Conservation (phyloP, 2,329 filamentous ascomycete species). For the Lecanicillium sp. region DNA sequence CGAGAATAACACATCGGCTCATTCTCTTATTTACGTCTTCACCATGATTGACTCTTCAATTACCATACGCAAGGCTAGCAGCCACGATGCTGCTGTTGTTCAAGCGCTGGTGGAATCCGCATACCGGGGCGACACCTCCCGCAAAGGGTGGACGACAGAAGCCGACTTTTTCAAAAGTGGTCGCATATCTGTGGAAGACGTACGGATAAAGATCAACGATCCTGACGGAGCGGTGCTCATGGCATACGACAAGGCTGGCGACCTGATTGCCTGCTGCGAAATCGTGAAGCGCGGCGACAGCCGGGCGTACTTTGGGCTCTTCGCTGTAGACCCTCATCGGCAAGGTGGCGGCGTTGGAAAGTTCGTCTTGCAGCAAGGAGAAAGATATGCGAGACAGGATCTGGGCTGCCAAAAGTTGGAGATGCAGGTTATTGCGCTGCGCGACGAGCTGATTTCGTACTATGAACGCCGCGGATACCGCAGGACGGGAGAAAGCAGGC, state of each 20-base stretch:
- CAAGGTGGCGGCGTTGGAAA: slow-evolving; percentile 38
- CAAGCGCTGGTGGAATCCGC: slow-evolving; percentile 33
- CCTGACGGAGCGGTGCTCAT: slow-evolving; percentile 29
- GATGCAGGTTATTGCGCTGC: slow-evolving; percentile 35
- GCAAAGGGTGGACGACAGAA: slow-evolving; percentile 39
- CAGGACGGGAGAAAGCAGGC: slow-evolving; percentile 27
- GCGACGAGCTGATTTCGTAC: slow-evolving; percentile 37
- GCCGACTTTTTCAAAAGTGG: slow-evolving; percentile 34
- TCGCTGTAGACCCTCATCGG: slow-evolving; percentile 34
- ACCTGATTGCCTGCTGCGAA: slow-evolving; percentile 37
- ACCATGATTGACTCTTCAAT: slow-evolving; percentile 14
- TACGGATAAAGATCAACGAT: slow-evolving; percentile 30
- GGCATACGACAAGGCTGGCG: slow-evolving; percentile 19
- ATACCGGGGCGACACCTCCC: slow-evolving; percentile 33
- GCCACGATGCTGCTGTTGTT: slow-evolving; percentile 22
- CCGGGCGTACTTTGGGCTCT: slow-evolving; percentile 37
- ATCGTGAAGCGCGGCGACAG: slow-evolving; percentile 20
- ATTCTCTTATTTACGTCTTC: too few relatives aligned
- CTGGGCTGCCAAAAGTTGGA: slow-evolving; percentile 29
- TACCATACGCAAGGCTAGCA: slow-evolving; percentile 26
- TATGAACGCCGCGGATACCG: slow-evolving; percentile 36
- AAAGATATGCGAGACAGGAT: slow-evolving; percentile 24
- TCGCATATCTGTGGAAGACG: slow-evolving; percentile 30
- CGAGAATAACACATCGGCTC: too few relatives aligned
- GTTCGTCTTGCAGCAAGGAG: slow-evolving; percentile 31